A percentile compares a stretch with the other conserved stretches of the same genome.
phyloP scores from a whole-genome alignment of 179 eudicot species.

The Silene noctiflora region DNA sequence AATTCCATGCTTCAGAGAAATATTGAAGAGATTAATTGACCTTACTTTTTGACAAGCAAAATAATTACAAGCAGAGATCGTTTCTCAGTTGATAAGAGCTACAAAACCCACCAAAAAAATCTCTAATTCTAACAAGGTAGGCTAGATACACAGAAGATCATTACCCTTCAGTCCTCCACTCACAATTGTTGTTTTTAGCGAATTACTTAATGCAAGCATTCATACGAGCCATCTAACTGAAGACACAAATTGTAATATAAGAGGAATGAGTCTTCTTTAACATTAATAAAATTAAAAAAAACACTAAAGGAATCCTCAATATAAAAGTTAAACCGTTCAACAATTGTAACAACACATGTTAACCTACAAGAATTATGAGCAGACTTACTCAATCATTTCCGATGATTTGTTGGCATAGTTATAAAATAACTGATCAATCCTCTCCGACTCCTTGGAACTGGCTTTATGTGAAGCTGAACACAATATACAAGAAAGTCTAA shows the following conservation, averaged over 20 bases:
- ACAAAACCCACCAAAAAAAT: not conserved
- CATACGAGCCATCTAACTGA: no score
- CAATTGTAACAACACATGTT: not conserved
- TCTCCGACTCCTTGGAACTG: slow-evolving; percentile 74
- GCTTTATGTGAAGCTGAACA: slow-evolving; percentile 71
- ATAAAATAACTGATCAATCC: slow-evolving; percentile 68
- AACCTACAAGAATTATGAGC: not conserved
- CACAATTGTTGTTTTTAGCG: no score
- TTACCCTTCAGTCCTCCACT: not conserved
- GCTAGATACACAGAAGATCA: not conserved
- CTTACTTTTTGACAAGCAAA: not conserved
- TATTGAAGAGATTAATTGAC: not conserved
- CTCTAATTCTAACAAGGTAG: not conserved
- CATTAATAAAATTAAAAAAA: not conserved
- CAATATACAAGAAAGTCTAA: slow-evolving; percentile 7
- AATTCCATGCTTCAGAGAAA: not conserved
- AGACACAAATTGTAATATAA: not conserved
- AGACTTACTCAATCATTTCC: slow-evolving; percentile 66
- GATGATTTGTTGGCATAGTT: slow-evolving; percentile 60
- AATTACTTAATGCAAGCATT: no score
- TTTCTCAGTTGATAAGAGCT: not conserved
- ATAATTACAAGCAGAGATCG: not conserved
- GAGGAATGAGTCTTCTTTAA: not conserved
- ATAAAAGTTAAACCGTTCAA: not conserved
- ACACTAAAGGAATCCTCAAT: not conserved